A percentile compares a stretch with the other conserved stretches of the same genome.
phyloP scores from a whole-genome alignment of 768 basidiomycete genomes.

The Hemileccinum rubropunctum region DNA sequence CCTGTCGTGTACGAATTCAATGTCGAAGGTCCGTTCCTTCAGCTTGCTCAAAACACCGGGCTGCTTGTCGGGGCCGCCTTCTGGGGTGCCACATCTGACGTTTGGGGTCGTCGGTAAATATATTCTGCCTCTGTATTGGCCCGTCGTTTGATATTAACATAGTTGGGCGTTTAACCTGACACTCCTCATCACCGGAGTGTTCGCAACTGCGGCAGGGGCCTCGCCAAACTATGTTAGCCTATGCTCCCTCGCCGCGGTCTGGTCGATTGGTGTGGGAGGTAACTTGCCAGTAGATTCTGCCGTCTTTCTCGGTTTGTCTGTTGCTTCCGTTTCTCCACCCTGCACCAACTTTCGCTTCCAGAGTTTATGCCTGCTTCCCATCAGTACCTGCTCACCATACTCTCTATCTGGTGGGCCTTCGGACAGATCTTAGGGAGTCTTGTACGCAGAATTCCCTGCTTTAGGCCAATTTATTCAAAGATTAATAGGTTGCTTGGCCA shows the following conservation, averaged over 20 bases:
- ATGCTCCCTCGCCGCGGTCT: constrained; percentile 50
- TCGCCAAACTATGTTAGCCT: constrained; percentile 52
- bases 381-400: constrained; percentile 71
- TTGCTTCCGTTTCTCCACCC: neutral
- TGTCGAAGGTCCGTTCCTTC: constrained; percentile 58
- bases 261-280: constrained; percentile 71
- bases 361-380: constrained; percentile 71
- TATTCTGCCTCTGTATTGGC: neutral
- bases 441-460: constrained; percentile 19
- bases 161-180: constrained; percentile 73
- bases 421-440: constrained; percentile 64
- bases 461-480: neutral
- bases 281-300: constrained; percentile 76
- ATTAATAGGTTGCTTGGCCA: constrained; percentile 62
- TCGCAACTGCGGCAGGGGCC: constrained; percentile 61
- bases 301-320: constrained; percentile 60
- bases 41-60: constrained; percentile 70
- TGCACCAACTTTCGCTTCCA: constrained; percentile 17
- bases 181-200: constrained; percentile 62
- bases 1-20: constrained; percentile 66
- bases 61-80: constrained; percentile 66
- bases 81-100: constrained; percentile 66
- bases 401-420: constrained; percentile 80
- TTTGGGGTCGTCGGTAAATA: constrained; percentile 65
- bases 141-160: constrained; percentile 7